Evolutionary conservation across 306 rosid genomes (phyloP), one percentile per base, ranked within the genome.

Genomic region (Inga leiocalycina): DNA sequence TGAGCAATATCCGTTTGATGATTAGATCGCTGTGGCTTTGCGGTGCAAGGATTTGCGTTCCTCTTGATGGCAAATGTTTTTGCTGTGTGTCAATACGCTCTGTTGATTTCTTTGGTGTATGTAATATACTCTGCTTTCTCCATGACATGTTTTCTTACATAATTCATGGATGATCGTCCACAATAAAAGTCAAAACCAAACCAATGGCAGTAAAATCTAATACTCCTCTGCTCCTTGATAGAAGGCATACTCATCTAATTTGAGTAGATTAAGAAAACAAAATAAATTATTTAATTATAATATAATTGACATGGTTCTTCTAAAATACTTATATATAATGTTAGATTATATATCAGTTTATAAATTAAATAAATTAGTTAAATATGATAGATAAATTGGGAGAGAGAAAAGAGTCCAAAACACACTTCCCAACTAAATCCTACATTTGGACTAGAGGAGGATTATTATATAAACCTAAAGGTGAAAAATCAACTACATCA

Each of bases 1-100:
- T 22, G 96, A 94, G 85, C 96, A 91, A 79, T 92, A 91, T 89
- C 93, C 97, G 22, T 91, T 94, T 86, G 87, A 88, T 22, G 84
- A 92, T 74, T 89, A 83, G 69, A 74, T 34, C 5, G 44, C 0
- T 30, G 43, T 8, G 59, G 16, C 30, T 75, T 71, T 75, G 52
- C 64, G 11, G 43, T 32, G 35, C n/a, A 41, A 76, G 52, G 44
- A 41, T 72, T 69, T 81, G 54, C 43, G n/a, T 39, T 17, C 0
- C 20, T 70, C 51, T 70, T 20, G 51, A 8, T 17, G 46, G 72
- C 51, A 35, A 19, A 41, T 8, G 32, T 39, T 70, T 10, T 70
- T 41, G 41, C 24, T 41, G 9, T 70, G 2, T 70, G 8, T 64
- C 7, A 30, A 64, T 12, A 27, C 43, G 43, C 30, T 14, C 17